Conservation (phyloP, 179 eudicot genomes). For the Silene coronaria region DNA sequence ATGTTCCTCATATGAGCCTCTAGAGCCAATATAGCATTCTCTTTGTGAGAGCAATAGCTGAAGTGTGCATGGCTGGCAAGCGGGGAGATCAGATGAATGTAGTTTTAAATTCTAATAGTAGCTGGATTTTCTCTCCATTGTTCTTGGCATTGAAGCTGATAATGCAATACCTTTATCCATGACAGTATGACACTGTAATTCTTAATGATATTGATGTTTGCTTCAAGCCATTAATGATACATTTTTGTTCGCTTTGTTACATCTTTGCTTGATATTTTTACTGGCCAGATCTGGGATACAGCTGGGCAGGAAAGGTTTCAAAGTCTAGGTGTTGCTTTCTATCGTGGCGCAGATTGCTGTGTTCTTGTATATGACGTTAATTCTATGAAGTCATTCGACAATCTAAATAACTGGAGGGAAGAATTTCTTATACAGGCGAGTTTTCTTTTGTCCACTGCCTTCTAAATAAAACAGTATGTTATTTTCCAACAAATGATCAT, state of each 20-base stretch:
- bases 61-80: not conserved
- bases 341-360: slow-evolving; percentile 57
- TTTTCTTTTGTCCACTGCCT: not conserved
- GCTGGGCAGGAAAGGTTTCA: slow-evolving; percentile 60
- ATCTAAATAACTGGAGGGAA: slow-evolving; percentile 47
- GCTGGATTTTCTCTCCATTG: slow-evolving; percentile 28
- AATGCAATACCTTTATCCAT: not conserved
- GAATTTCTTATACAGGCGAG: slow-evolving; percentile 48
- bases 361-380: slow-evolving; percentile 54
- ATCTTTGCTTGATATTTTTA: not conserved
- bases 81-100: not conserved
- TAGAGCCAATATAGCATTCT: not conserved
- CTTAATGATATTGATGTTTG: not conserved
- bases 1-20: not conserved
- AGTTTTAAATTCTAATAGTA: not conserved
- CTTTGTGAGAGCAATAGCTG: not conserved
- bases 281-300: slow-evolving; percentile 47
- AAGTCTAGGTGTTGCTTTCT: slow-evolving; percentile 54
- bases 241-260: not conserved
- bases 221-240: not conserved
- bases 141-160: not conserved
- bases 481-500: not conserved
- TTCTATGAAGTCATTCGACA: slow-evolving; percentile 45
- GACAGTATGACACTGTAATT: not conserved
- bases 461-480: not conserved